Evolutionary conservation across 1,284 basidiomycete genomes (phyloP).

Genomic region (Cutaneotrichosporon dermatis): DNA sequence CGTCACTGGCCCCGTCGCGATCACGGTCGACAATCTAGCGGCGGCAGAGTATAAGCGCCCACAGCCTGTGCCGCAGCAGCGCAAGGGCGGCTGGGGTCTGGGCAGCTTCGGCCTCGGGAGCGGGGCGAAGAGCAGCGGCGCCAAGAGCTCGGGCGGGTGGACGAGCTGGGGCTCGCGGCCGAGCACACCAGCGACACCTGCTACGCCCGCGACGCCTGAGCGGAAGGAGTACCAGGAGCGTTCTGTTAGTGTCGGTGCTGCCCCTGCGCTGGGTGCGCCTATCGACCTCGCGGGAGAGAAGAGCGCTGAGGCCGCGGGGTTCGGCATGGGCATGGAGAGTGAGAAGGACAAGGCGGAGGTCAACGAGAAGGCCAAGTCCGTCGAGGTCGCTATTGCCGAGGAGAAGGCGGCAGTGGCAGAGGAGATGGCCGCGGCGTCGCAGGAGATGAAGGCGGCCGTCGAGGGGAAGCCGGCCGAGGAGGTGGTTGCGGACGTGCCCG

Average conservation of each 20-base stretch:
- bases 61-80: background rate
- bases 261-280: background rate
- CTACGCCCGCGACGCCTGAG: background rate
- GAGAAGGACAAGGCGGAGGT: background rate
- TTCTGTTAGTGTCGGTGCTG: background rate
- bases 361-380: background rate
- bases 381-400: background rate
- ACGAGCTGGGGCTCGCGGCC: slow-evolving; percentile 5
- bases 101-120: slow-evolving; percentile 11
- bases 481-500: background rate
- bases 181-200: slow-evolving; percentile 3
- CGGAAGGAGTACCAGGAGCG: background rate
- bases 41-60: background rate
- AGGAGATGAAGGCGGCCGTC: background rate
- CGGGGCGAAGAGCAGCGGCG: background rate
- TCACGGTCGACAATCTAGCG: slow-evolving; percentile 5
- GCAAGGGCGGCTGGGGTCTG: slow-evolving; percentile 16
- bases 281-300: slow-evolving; percentile 2
- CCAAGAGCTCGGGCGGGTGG: background rate
- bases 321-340: too few species aligned
- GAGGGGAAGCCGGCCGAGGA: too few species aligned
- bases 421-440: too few species aligned
- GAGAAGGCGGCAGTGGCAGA: background rate
- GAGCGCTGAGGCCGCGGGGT: background rate
- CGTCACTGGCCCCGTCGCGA: background rate